Percentiles rank a stretch among this genome's conserved stretches.
Conservation (phyloP, 306 rosid genomes). For the Lupinus albus region DNA sequence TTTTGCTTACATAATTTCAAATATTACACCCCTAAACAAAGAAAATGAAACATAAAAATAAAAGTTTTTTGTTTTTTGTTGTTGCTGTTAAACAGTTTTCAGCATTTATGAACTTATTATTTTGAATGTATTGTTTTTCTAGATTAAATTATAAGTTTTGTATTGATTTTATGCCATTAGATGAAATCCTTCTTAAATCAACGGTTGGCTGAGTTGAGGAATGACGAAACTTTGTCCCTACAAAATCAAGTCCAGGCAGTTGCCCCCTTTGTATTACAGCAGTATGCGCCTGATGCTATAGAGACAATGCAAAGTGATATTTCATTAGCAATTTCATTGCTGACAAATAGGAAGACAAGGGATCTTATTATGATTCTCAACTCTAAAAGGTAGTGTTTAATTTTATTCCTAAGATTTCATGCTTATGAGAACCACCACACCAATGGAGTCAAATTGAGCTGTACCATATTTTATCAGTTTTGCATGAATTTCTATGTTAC, state of each 20-base stretch:
- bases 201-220: conserved; percentile 73
- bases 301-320: conserved; percentile 70
- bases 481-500: conserved; percentile 12
- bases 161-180: conserved; percentile 51
- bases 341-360: conserved; percentile 81
- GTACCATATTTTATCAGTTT: background rate
- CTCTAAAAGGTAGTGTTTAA: conserved; percentile 73
- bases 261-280: conserved; percentile 86
- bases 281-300: conserved; percentile 72
- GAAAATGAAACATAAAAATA: conserved; percentile 15
- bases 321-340: conserved; percentile 75
- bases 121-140: conserved; percentile 30
- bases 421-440: conserved; percentile 15
- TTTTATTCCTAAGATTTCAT: conserved; percentile 32
- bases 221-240: conserved; percentile 75
- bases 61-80: background rate
- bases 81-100: conserved; percentile 19
- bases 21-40: background rate
- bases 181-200: conserved; percentile 79
- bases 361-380: conserved; percentile 93
- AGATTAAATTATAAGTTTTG: conserved; percentile 23
- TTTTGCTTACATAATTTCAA: conserved; percentile 21
- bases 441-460: background rate
- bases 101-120: conserved; percentile 12
- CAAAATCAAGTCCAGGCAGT: conserved; percentile 95